Conservation (phyloP, 306 rosid species). For the Medicago lupulina region DNA sequence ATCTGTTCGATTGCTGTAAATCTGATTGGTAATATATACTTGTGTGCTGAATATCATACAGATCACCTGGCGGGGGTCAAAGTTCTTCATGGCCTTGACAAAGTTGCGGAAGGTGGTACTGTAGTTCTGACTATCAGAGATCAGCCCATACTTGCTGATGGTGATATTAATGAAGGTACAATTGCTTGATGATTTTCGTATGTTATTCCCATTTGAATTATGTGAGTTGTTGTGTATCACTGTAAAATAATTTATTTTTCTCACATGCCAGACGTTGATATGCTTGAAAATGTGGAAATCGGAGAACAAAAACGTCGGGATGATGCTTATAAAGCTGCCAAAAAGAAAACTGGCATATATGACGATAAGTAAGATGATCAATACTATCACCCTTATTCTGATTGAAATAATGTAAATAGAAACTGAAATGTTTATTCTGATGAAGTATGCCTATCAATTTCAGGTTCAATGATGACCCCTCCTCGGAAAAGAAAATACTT, state of each 20-base stretch:
- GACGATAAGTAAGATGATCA: slow-evolving; percentile 77
- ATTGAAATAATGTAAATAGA: slow-evolving; percentile 13
- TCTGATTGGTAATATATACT: slow-evolving; percentile 35
- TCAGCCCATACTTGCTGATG: slow-evolving; percentile 85
- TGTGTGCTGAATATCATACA: slow-evolving; percentile 46
- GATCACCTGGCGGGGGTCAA: slow-evolving; percentile 84
- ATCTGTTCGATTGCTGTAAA: slow-evolving; percentile 32
- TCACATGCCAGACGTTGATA: slow-evolving; percentile 71
- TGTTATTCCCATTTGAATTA: slow-evolving; percentile 37
- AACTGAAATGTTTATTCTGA: slow-evolving; percentile 30
- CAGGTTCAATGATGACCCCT: slow-evolving; percentile 91
- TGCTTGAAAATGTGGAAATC: slow-evolving; percentile 95
- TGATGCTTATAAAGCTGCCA: slow-evolving; percentile 88
- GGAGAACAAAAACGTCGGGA: slow-evolving; percentile 90
- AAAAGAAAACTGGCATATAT: slow-evolving; percentile 81
- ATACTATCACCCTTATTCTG: not conserved
- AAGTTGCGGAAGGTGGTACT: slow-evolving; percentile 92
- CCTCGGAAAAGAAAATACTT: slow-evolving; percentile 78
- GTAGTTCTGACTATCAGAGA: slow-evolving; percentile 95
- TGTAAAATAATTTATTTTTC: slow-evolving; percentile 46
- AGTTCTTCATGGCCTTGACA: slow-evolving; percentile 95
- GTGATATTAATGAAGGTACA: slow-evolving; percentile 86
- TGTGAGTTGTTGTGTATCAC: slow-evolving; percentile 38
- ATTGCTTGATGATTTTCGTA: slow-evolving; percentile 28
- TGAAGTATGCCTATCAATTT: slow-evolving; percentile 36